A percentile compares a stretch with the other conserved stretches of the same genome.
These are phyloP conservation scores for Verticillium albo-atrum DNA, from an alignment of 2,329 filamentous ascomycete species.

Conservation along the genomic window DNA sequence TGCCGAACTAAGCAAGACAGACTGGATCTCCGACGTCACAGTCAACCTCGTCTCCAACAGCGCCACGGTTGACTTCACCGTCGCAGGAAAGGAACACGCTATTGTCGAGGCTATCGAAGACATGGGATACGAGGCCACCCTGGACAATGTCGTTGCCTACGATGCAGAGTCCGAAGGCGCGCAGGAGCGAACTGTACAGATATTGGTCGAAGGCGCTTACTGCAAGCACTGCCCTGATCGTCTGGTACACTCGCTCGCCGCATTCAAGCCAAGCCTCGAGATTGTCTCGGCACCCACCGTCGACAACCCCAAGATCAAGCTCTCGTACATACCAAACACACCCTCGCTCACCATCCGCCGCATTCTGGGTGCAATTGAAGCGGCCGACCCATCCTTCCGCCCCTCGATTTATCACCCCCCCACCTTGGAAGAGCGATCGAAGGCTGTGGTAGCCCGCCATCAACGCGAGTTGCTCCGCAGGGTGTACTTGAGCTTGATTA, in stretches of 20 bases:
- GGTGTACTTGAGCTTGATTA: conserved; percentile 62
- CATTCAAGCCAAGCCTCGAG: conserved; percentile 46
- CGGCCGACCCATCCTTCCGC: conserved; percentile 60
- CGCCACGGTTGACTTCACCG: conserved; percentile 46
- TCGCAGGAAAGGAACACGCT: conserved; percentile 9
- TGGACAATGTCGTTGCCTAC: conserved; percentile 36
- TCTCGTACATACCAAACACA: conserved; percentile 65
- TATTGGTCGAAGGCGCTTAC: conserved; percentile 68
- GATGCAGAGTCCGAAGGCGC: conserved; percentile 20
- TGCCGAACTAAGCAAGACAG: conserved; percentile 49
- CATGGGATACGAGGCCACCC: conserved; percentile 54
- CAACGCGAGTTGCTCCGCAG: conserved; percentile 64
- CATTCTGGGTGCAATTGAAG: conserved; percentile 64
- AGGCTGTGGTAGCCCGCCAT: conserved; percentile 66
- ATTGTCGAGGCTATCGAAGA: conserved; percentile 38
- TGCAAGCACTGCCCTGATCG: conserved; percentile 66
- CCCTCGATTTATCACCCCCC: conserved; percentile 74
- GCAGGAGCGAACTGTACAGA: conserved; percentile 53
- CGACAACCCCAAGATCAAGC: conserved; percentile 61
- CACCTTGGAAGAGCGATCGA: conserved; percentile 77
- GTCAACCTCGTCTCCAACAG: conserved; percentile 58
- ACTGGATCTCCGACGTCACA: conserved; percentile 46
- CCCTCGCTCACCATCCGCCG: conserved; percentile 71
- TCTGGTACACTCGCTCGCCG: conserved; percentile 48
- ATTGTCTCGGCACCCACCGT: conserved; percentile 53